Base-by-base conservation (phyloP, 1,284 basidiomycete genomes). In the Boletus semigastroideus region DNA sequence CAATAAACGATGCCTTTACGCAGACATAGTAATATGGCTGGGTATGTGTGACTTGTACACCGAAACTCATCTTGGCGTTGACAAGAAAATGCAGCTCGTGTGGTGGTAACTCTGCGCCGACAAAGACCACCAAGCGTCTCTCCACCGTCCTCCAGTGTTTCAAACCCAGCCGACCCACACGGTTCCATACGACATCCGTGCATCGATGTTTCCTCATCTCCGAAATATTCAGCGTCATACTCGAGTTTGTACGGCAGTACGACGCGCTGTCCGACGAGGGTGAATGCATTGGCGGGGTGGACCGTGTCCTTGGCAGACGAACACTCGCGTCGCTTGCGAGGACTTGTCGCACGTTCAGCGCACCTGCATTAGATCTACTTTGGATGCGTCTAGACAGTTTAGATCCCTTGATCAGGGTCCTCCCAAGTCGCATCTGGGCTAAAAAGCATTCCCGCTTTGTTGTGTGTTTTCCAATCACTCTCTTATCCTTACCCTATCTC, bases 321-420 rank as follows among this genome's bases (percentile, higher is more conserved):
- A 39, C 41, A 5, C 42, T 48, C 25, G 31, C 31, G 22, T 46
- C 49, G 14, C 42, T 60, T n/a, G 50, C 59, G 4, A 16, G 51
- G n/a, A 60, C 60, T 0, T 60, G 60, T 33, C 34, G 34, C 34
- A 9, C 34, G n/a, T 36, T 36, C n/a, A 36, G 34, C 7, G 9
- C 34, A 5, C n/a, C 61, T 16, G 49, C 57, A 4, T 40, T 62
- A 13, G 60, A 64, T 48, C 27, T 46, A 8, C 61, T 61, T 3
- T 63, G 61, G 61, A 17, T 37, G 34, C 51, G 58, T 34, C 37
- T 63, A 20, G 50, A 63, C 17, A 52, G 59, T 11, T 31, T 61
- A 16, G 48, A 56, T 39, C 57, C 59, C 16, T 38, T 60, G 37
- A 46, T 60, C 46, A 37, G 37, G 13, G 50, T 59, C 37, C 45